phyloP scores from a whole-genome alignment of 306 rosid genomes.

The Vicia sativa region DNA sequence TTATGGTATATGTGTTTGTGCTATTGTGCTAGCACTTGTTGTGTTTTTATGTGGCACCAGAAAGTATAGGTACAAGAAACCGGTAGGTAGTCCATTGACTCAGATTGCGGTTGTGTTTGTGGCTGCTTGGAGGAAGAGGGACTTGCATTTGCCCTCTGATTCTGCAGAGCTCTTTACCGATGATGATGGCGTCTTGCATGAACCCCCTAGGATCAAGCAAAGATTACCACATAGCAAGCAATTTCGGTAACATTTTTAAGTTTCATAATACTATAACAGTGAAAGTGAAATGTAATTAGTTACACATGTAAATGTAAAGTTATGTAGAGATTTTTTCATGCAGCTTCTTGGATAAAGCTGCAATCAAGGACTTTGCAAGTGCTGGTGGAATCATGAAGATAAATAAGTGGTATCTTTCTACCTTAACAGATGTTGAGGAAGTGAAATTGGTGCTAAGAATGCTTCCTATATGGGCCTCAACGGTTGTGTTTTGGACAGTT shows the following conservation, averaged over 20 bases:
- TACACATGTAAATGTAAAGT: neutral
- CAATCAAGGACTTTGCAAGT: slow-evolving; percentile 47
- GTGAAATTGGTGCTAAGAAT: slow-evolving; percentile 68
- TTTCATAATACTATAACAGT: neutral
- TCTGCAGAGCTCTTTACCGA: slow-evolving; percentile 44
- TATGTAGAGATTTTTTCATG: neutral
- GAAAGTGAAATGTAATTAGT: neutral
- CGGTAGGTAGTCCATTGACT: slow-evolving; percentile 80
- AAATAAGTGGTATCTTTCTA: slow-evolving; percentile 65
- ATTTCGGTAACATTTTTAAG: slow-evolving; percentile 54
- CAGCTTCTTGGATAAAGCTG: slow-evolving; percentile 76
- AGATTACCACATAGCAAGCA: slow-evolving; percentile 65
- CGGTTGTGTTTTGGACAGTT: slow-evolving; percentile 75
- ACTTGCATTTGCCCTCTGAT: slow-evolving; percentile 60
- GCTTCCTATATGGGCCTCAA: slow-evolving; percentile 91
- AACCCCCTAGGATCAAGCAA: slow-evolving; percentile 48
- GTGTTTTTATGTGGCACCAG: slow-evolving; percentile 70
- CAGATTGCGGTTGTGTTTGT: slow-evolving; percentile 69
- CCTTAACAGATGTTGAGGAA: slow-evolving; percentile 82
- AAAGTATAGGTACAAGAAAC: slow-evolving; percentile 69
- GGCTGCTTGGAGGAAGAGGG: slow-evolving; percentile 68
- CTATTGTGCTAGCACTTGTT: slow-evolving; percentile 53
- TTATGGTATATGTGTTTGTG: slow-evolving; percentile 71
- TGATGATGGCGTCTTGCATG: slow-evolving; percentile 12
- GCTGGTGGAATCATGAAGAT: neutral